phyloP scores from a whole-genome alignment of 495 filamentous ascomycete species.

The Usnea hakonensis region DNA sequence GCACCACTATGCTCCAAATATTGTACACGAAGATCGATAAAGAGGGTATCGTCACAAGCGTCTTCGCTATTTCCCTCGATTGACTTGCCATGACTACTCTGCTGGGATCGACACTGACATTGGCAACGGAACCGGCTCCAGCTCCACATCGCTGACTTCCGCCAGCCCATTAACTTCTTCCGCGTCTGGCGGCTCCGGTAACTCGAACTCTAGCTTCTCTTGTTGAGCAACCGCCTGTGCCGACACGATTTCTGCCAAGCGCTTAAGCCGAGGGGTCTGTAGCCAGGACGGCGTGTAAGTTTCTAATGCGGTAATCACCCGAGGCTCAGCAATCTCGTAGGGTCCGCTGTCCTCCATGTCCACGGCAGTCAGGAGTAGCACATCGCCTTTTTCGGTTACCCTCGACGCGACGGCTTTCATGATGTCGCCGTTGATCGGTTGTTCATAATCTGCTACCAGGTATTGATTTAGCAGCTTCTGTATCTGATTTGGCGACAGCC shows the following conservation, averaged over 20 bases:
- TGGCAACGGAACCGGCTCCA: background rate
- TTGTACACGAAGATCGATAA: constrained; percentile 20
- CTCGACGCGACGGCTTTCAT: constrained; percentile 98
- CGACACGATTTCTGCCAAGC: constrained; percentile 94
- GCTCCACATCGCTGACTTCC: constrained; percentile 7
- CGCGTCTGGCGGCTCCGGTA: constrained; percentile 20
- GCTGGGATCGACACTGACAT: background rate
- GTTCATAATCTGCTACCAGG: constrained; percentile 97
- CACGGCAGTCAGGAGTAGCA: constrained; percentile 82
- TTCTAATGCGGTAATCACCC: constrained; percentile 91
- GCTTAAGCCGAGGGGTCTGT: constrained; percentile 89
- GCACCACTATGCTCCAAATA: constrained; percentile 17
- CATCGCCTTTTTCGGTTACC: constrained; percentile 97
- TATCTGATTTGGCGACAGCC: constrained; percentile 97
- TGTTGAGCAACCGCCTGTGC: constrained; percentile 91
- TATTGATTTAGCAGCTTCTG: constrained; percentile 99
- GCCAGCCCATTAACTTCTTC: constrained; percentile 4
- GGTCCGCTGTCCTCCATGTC: constrained; percentile 99
- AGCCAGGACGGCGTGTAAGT: constrained; percentile 97
- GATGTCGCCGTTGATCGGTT: constrained; percentile 98
- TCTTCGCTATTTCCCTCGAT: constrained; percentile 9
- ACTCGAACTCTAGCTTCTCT: constrained; percentile 64
- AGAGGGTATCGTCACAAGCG: constrained; percentile 20
- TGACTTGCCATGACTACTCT: background rate
- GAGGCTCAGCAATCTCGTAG: constrained; percentile 96